Evolutionary conservation across 2,329 filamentous ascomycete species (phyloP), one percentile per base, ranked within the genome.

Genomic region (Botryotinia globosa): DNA sequence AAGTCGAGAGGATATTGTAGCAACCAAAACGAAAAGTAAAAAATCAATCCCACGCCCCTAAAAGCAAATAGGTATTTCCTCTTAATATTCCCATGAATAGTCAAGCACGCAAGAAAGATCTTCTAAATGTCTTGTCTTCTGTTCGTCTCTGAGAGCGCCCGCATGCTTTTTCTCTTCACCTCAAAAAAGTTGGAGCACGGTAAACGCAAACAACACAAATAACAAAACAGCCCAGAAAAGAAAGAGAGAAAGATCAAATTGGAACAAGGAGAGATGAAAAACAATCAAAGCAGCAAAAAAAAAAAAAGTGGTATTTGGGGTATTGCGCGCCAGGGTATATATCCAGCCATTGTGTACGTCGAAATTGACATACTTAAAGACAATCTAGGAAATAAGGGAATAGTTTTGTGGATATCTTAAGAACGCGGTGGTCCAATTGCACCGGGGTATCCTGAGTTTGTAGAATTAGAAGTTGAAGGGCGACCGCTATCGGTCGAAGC

Each of bases 381-480:
- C 72, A 71, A 76, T 78, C 74, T 76, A 79, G 78, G 77, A 80
- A 79, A 80, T 74, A 75, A 75, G 71, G 69, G 76, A 78, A 79
- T 73, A 62, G 72, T 72, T 74, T 74, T 74, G 75, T 76, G 65
- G 65, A 68, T 68, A 68, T 68, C 51, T 78, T 79, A 80, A 77
- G 77, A 95, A 92, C 93, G 93, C 87, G 92, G 94, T 89, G 92
- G 91, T 87, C 92, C 93, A 87, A 94, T 91, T 78, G 92, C 92
- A 86, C 90, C 93, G 88, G 94, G 92, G 92, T 96, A 96, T 94
- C 93, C 93, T 90, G 93, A 95, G 92, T 90, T 90, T 82, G 92
- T 92, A 88, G 94, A 97, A 91, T 97, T 92, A 86, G 94, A 96
- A 86, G 94, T 97, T 81, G 92, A 95, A 82, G 94, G 94, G 82